Base-by-base conservation (phyloP, 371 early-diverging fungal genomes). In the Rhizopus microsporus region DNA sequence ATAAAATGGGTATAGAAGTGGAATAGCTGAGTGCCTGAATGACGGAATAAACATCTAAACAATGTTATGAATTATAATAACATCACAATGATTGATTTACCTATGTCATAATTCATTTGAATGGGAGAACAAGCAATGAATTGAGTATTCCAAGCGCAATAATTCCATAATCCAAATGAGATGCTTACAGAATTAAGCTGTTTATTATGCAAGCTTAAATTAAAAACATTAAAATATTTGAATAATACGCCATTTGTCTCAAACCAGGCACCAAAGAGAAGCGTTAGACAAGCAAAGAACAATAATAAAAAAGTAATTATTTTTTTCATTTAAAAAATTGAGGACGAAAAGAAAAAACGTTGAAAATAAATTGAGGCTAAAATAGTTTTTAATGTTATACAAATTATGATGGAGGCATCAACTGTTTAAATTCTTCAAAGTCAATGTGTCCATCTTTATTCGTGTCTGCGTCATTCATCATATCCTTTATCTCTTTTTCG, bases 391-490 rank as follows among this genome's bases (percentile, higher is more conserved):
- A 37, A 51, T 34, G 51, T 37, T 35, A 37, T 34, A 37, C 39
- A 43, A 43, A 43, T 61, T 46, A n/a, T 17, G 7, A 29, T 9
- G 46, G 29, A 80, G 77, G 79, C 71, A 88, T 75, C 6, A 90
- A 71, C 5, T 79, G 71, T 42, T 81, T 69, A 59, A 91, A 84
- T 56, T 84, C 86, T 9, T 75, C 72, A 60, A 82, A 78, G 45
- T 78, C 77, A 57, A 84, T 73, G 52, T 68, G 81, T 4, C 89
- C 90, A 65, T 90, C 88, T 2, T 84, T 84, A 59, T 91, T 88
- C 33, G 76, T 68, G 66, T 91, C 93, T 5, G 88, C 91, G 62
- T 90, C 91, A 13, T 83, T 80, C 65, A 93, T 91, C 93, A 93
- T 92, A 54, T 89, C 92, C 51, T 83, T 83, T 30, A 93, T 65